These are phyloP conservation scores for Podospora tetraspora DNA, from an alignment of 495 filamentous ascomycete species.

Conservation along the genomic window DNA sequence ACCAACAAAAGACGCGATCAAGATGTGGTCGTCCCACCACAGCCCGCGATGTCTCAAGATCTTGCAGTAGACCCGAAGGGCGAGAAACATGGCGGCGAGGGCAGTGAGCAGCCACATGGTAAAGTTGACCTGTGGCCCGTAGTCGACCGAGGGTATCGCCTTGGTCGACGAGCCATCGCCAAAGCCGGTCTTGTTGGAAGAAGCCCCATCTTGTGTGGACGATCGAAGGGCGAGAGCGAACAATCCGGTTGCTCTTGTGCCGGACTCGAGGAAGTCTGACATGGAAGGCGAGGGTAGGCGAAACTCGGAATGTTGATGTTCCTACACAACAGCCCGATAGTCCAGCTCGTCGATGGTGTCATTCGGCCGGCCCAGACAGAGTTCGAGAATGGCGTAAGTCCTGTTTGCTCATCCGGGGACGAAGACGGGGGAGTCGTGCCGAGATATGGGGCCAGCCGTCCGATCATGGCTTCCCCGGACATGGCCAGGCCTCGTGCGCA, in stretches of 20 bases:
- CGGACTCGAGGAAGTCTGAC: slow-evolving; percentile 14
- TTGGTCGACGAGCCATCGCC: slow-evolving; percentile 11
- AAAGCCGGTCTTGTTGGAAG: slow-evolving; percentile 9
- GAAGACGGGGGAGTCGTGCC: slow-evolving; percentile 16
- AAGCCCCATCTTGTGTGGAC: slow-evolving; percentile 10
- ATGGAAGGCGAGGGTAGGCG: slow-evolving; percentile 17
- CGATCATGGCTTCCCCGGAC: slow-evolving; percentile 24
- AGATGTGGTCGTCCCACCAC: slow-evolving; percentile 36
- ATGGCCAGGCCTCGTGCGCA: slow-evolving; percentile 6
- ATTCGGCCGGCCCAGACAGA: slow-evolving; percentile 10
- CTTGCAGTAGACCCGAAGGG: slow-evolving; percentile 35
- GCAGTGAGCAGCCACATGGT: slow-evolving; percentile 36
- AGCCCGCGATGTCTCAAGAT: slow-evolving; percentile 26
- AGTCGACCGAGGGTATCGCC: slow-evolving; percentile 18
- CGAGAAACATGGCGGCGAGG: slow-evolving; percentile 33
- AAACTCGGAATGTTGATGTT: slow-evolving; percentile 10
- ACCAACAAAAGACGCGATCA: slow-evolving; percentile 36
- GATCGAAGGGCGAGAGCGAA: slow-evolving; percentile 1
- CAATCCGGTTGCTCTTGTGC: slow-evolving; percentile 10
- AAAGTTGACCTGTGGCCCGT: slow-evolving; percentile 38
- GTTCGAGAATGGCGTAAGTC: slow-evolving; percentile 9
- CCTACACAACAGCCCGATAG: slow-evolving; percentile 14
- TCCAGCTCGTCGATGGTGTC: slow-evolving; percentile 15
- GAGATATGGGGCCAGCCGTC: slow-evolving; percentile 25
- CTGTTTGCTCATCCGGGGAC: slow-evolving; percentile 2